Evolutionary conservation across 2,329 filamentous ascomycete genomes (phyloP).

Genomic region (Aureobasidium sp.): DNA sequence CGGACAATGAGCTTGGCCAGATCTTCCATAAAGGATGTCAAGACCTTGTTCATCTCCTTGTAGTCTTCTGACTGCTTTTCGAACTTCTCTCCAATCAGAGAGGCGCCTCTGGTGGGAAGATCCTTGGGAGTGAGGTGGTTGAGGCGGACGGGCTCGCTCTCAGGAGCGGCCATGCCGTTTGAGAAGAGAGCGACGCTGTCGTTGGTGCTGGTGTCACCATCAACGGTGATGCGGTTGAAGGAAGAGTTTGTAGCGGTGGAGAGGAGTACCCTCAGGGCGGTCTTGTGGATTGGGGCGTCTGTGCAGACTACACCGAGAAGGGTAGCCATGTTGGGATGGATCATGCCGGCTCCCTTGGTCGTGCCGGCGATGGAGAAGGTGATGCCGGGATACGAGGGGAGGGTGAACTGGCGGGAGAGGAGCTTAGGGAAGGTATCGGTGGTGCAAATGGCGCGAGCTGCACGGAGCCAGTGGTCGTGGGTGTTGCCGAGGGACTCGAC

Average conservation of each 20-base stretch:
- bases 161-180: conserved; percentile 65
- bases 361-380: conserved; percentile 85
- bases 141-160: not conserved
- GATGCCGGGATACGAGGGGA: conserved; percentile 67
- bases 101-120: not conserved
- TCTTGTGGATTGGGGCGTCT: conserved; percentile 68
- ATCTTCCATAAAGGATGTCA: conserved; percentile 71
- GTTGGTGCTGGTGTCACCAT: conserved; percentile 96
- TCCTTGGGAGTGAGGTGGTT: not conserved
- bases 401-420: conserved; percentile 69
- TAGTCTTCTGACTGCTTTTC: conserved; percentile 46
- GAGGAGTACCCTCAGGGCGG: conserved; percentile 60
- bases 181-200: conserved; percentile 92
- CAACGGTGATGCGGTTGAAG: conserved; percentile 95
- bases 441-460: conserved; percentile 89
- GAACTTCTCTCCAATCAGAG: not conserved
- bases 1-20: conserved; percentile 89
- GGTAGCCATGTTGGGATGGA: conserved; percentile 98
- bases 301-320: conserved; percentile 86
- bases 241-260: conserved; percentile 67
- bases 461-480: conserved; percentile 78
- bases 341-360: conserved; percentile 98
- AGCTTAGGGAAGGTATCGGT: conserved; percentile 98
- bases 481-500: conserved; percentile 60
- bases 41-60: conserved; percentile 56